Evolutionary conservation across 768 basidiomycete genomes (phyloP).

Genomic region (Lyophyllum atratum): DNA sequence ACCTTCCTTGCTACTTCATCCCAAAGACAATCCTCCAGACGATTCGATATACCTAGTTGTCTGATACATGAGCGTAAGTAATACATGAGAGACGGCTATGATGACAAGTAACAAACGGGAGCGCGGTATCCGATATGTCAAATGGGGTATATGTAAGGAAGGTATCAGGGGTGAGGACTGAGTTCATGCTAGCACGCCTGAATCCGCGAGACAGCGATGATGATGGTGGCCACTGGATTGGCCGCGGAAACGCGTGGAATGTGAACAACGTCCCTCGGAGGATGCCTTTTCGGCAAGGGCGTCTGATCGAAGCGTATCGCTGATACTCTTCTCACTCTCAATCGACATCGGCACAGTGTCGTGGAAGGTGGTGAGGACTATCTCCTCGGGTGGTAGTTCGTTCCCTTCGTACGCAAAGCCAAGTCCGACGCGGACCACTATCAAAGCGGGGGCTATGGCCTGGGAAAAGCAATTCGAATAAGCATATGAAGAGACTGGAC

Average conservation of each 20-base stretch:
- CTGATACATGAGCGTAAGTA: neutral
- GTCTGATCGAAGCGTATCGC: neutral
- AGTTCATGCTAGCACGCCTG: neutral
- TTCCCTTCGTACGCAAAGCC: conserved; percentile 22
- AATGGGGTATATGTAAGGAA: no score
- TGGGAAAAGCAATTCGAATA: neutral
- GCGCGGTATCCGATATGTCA: neutral
- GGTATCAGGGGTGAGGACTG: no score
- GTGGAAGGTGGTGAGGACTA: conserved; percentile 13
- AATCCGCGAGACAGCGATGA: neutral
- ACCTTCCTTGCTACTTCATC: no score
- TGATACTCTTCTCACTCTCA: neutral
- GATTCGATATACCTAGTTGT: neutral
- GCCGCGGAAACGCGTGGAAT: neutral
- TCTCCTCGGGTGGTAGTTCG: conserved; percentile 14
- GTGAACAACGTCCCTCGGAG: neutral
- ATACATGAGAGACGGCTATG: neutral
- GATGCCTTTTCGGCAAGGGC: neutral
- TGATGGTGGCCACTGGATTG: neutral
- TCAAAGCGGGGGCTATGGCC: conserved; percentile 24
- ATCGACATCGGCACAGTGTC: neutral
- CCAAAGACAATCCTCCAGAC: no score
- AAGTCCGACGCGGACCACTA: conserved; percentile 25
- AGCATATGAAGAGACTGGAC: neutral
- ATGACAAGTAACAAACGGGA: neutral